Evolutionary conservation across 176 grass and related monocot species (phyloP).

Genomic region (Typha latifolia): DNA sequence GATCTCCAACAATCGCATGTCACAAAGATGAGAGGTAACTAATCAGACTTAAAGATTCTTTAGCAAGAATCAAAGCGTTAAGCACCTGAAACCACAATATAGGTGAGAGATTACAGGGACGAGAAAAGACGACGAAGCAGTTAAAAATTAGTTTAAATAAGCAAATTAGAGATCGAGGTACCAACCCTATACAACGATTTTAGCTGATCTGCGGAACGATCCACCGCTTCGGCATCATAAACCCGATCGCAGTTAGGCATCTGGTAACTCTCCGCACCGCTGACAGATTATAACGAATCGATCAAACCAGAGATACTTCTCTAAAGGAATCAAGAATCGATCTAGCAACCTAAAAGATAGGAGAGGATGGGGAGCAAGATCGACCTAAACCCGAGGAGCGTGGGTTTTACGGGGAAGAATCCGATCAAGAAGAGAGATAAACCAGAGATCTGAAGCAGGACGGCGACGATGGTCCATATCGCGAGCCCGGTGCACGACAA

Average conservation of each 20-base stretch:
- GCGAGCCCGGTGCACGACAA: conserved; percentile 25
- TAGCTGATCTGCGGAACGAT: conserved; percentile 42
- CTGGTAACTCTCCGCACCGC: conserved; percentile 71
- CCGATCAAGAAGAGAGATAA: conserved; percentile 64
- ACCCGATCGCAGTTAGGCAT: conserved; percentile 45
- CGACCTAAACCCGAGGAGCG: conserved; percentile 75
- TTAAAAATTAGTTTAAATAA: background rate
- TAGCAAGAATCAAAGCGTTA: background rate
- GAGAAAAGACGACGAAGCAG: background rate
- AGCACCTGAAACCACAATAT: background rate
- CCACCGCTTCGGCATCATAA: conserved; percentile 8
- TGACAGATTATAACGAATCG: background rate
- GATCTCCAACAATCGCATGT: too few relatives aligned
- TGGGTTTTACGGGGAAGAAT: conserved; percentile 87
- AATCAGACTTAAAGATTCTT: background rate
- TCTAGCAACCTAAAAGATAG: background rate
- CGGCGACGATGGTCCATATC: conserved; percentile 24
- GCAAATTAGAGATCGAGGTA: background rate
- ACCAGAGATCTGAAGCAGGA: conserved; percentile 69
- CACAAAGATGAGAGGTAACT: too few relatives aligned
- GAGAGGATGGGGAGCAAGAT: background rate
- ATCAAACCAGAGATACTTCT: background rate
- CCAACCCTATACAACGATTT: conserved; percentile 65
- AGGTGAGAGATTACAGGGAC: background rate
- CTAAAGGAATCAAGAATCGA: conserved; percentile 6